phyloP scores from a whole-genome alignment of 306 rosid genomes.

The Quercus alba region DNA sequence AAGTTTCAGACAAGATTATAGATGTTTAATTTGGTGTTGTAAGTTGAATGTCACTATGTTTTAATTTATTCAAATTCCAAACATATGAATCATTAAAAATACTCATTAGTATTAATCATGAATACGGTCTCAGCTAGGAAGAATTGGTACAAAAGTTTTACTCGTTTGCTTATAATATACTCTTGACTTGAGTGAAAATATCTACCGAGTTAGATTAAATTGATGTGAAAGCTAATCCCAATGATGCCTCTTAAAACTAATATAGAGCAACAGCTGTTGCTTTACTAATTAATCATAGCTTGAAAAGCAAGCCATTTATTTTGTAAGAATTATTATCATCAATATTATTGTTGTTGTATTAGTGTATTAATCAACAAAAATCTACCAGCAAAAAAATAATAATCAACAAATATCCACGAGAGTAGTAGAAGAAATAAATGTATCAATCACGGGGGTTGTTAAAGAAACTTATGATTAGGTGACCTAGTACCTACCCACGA shows the following conservation, averaged over 20 bases:
- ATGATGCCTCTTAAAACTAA: background rate
- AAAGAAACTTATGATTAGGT: conserved; percentile 11
- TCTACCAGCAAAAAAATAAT: background rate
- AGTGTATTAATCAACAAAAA: no score
- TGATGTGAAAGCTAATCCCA: background rate
- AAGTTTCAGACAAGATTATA: no score
- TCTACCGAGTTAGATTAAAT: background rate
- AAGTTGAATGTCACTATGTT: no score
- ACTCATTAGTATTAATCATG: no score
- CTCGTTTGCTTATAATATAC: no score
- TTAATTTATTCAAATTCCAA: no score
- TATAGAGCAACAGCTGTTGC: background rate
- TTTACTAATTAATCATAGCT: background rate
- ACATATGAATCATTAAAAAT: no score
- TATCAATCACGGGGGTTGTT: background rate
- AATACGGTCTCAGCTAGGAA: no score
- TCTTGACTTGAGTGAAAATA: background rate
- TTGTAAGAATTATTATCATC: background rate
- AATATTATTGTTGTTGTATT: no score
- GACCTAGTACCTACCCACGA: conserved; percentile 12
- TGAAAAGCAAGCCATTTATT: conserved; percentile 9
- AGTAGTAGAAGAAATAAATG: background rate
- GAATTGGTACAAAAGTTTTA: no score
- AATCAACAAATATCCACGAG: background rate
- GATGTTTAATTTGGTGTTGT: no score